Conservation (phyloP, 2,329 filamentous ascomycete species). For the Aspergillus ruber region DNA sequence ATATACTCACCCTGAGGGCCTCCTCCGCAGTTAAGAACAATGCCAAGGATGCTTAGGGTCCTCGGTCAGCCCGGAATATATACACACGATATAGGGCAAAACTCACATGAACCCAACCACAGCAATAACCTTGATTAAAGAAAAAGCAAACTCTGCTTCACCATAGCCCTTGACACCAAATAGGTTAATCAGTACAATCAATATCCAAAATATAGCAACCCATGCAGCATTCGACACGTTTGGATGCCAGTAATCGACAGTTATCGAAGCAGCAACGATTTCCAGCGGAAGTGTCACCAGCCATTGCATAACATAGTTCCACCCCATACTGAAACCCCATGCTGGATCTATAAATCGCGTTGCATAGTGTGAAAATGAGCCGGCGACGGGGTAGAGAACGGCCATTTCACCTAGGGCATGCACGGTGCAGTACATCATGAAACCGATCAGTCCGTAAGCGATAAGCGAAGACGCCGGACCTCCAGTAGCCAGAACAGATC, state of each 20-base stretch:
- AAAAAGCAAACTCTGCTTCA: slow-evolving; percentile 83
- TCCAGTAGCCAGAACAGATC: slow-evolving; percentile 62
- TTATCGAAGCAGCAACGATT: slow-evolving; percentile 79
- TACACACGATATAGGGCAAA: neutral
- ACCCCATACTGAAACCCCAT: slow-evolving; percentile 93
- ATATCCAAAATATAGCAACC: slow-evolving; percentile 72
- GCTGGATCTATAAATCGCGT: slow-evolving; percentile 89
- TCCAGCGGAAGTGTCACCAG: slow-evolving; percentile 75
- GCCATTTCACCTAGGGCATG: slow-evolving; percentile 89
- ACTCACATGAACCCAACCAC: slow-evolving; percentile 81
- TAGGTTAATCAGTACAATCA: slow-evolving; percentile 76
- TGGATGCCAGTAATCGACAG: slow-evolving; percentile 71
- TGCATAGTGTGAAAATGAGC: slow-evolving; percentile 89
- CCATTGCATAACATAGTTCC: slow-evolving; percentile 84
- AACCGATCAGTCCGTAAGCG: slow-evolving; percentile 70
- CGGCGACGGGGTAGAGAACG: slow-evolving; percentile 82
- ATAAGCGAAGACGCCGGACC: slow-evolving; percentile 73
- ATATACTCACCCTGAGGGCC: slow-evolving; percentile 69
- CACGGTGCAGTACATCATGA: slow-evolving; percentile 87
- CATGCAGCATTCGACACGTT: slow-evolving; percentile 64
- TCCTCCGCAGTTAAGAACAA: slow-evolving; percentile 79
- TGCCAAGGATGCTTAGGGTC: slow-evolving; percentile 62
- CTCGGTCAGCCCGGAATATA: neutral
- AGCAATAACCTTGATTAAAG: slow-evolving; percentile 76
- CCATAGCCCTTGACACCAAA: slow-evolving; percentile 86